phyloP scores from a whole-genome alignment of 805 yeast species.

The Candida wancherniae region DNA sequence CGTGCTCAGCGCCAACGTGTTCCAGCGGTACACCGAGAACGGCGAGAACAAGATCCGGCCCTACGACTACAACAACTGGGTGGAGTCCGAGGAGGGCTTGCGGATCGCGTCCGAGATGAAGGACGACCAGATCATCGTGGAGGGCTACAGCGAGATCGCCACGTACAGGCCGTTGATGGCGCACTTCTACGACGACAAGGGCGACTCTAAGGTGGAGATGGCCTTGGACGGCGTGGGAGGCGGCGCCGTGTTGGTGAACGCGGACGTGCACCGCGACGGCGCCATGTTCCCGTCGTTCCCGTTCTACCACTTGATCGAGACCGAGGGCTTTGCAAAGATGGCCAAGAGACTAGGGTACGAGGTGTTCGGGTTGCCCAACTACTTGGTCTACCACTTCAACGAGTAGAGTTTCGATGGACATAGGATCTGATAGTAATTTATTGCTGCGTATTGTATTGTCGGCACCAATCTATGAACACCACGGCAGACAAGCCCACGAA shows the following conservation, averaged over 20 bases:
- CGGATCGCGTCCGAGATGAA: constrained; percentile 65
- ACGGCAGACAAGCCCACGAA: no score
- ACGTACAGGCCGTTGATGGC: constrained; percentile 97
- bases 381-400: constrained; percentile 85
- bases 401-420: constrained; percentile 40
- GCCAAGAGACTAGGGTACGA: constrained; percentile 90
- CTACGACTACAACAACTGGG: constrained; percentile 96
- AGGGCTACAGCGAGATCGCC: constrained; percentile 90
- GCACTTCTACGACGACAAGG: constrained; percentile 64
- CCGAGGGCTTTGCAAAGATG: constrained; percentile 99
- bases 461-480: no score
- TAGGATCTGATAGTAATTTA: background rate
- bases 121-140: constrained; percentile 90
- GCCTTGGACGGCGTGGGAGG: constrained; percentile 97
- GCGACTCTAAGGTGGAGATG: constrained; percentile 64
- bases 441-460: no score
- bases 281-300: constrained; percentile 99
- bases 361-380: constrained; percentile 90
- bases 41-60: constrained; percentile 67
- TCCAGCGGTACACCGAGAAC: constrained; percentile 69
- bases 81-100: constrained; percentile 74
- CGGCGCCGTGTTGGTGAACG: constrained; percentile 91
- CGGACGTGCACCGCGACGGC: constrained; percentile 98
- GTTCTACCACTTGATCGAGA: constrained; percentile 92
- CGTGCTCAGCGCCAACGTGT: constrained; percentile 88